Base-by-base conservation (phyloP, 1,284 basidiomycete species). In the Bondarzewia mesenterica region DNA sequence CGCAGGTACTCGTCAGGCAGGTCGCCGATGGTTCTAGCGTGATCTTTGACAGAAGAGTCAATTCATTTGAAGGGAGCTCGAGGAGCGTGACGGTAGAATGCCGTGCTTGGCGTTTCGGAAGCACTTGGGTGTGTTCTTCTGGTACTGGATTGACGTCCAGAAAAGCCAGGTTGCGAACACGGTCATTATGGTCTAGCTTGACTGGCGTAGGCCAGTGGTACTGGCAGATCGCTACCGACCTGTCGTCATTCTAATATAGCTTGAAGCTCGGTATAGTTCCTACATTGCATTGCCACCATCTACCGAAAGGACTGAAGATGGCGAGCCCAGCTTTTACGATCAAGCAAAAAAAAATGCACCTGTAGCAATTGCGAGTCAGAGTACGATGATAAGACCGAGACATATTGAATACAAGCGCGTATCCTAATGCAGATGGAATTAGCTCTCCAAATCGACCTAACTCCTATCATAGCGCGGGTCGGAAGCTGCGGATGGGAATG, bases 1-100 rank as follows among this genome's bases (percentile, higher is more conserved):
- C 53, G 56, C 49, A 77, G 71, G 59, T 75, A 74, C 49, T 75
- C 71, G 51, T 80, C 78, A 2, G 78, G 77, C 10, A 79, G 65
- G 49, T 79, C 76, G 27, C 64, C 70, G 10, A 78, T 62, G 48
- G 73, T 79, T 48, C 65, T 67, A 15, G 72, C 74, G 59, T 80
- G 78, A 58, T 73, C 77, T 79, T n/a, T n/a, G n/a, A n/a, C n/a
- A n/a, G n/a, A n/a, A 29, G 35, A 43, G 5, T 4, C 18, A 8
- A 26, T 21, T 12, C 20, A 5, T 18, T 25, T 22, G 16, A 42
- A 16, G 14, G 1, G 18, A 10, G 3, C 2, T 21, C 26, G 26
- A 14, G 3, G 27, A 1, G 8, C 1, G 18, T 20, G 7, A 6
- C 2, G 16, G 38, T 15, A 36, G 21, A 12, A 37, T 20, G 20